Evolutionary conservation across 306 rosid species (phyloP).

Genomic region (Cucurbita moschata): DNA sequence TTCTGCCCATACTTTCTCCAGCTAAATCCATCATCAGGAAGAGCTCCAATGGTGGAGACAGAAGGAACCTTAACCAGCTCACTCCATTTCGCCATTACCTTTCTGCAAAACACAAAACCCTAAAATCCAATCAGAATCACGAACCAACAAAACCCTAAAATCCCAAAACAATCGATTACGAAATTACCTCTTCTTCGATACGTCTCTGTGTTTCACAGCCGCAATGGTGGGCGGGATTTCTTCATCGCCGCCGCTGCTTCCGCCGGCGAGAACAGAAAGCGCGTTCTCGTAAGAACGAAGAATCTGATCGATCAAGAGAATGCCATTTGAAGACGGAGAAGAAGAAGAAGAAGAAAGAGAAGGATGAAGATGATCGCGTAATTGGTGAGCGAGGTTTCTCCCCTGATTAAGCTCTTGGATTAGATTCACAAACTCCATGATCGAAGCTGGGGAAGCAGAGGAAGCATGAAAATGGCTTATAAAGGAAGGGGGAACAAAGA

Average conservation of each 20-base stretch:
- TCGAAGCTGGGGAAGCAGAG: background rate
- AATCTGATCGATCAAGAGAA: conserved; percentile 33
- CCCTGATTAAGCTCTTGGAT: conserved; percentile 47
- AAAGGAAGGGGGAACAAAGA: background rate
- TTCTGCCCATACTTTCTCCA: conserved; percentile 98
- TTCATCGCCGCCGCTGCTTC: background rate
- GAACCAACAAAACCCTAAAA: background rate
- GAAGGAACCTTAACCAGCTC: conserved; percentile 37
- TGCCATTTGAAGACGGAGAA: conserved; percentile 23
- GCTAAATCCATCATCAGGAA: conserved; percentile 43
- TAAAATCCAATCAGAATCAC: background rate
- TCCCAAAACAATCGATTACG: background rate
- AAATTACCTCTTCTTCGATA: background rate
- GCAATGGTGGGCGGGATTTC: conserved; percentile 5
- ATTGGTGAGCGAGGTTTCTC: conserved; percentile 43
- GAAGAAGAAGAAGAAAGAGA: background rate
- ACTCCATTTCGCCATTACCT: conserved; percentile 36
- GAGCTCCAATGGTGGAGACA: conserved; percentile 31
- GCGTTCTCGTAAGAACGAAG: conserved; percentile 42
- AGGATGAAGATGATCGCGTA: conserved; percentile 19
- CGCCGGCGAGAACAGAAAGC: conserved; percentile 20
- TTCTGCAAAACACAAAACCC: conserved; percentile 24
- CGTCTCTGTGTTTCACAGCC: background rate
- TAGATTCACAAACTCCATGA: conserved; percentile 24
- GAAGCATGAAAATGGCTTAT: conserved; percentile 3